Evolutionary conservation across 2,329 filamentous ascomycete genomes (phyloP).

Genomic region (Aspergillus eucalypticola): DNA sequence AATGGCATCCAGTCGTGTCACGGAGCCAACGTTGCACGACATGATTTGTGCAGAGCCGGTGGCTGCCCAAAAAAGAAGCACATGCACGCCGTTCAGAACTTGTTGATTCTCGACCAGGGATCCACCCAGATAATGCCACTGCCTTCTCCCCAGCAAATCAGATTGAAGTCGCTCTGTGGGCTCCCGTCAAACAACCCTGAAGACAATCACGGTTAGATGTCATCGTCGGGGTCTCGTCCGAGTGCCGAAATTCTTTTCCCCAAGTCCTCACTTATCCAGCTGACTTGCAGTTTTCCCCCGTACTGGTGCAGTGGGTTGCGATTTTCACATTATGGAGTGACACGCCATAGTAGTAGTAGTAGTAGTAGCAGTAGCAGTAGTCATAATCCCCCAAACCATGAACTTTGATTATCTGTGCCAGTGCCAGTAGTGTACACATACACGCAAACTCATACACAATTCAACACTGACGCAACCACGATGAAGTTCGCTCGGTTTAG

Average conservation of each 20-base stretch:
- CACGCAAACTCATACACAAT: constrained; percentile 18
- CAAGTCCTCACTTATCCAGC: too few relatives aligned
- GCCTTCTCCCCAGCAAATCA: constrained; percentile 20
- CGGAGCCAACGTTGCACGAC: constrained; percentile 24
- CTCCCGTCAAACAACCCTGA: constrained; percentile 15
- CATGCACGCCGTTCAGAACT: constrained; percentile 17
- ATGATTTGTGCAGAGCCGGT: constrained; percentile 25
- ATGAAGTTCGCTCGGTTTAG: constrained; percentile 11
- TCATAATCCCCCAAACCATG: background rate
- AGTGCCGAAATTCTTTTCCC: background rate
- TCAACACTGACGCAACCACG: constrained; percentile 21
- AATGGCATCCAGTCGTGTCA: constrained; percentile 17
- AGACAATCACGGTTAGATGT: constrained; percentile 19
- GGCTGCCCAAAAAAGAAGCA: constrained; percentile 27
- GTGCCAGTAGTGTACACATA: constrained; percentile 14
- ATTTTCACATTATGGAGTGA: background rate
- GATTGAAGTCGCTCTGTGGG: constrained; percentile 12
- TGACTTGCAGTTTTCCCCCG: constrained; percentile 4
- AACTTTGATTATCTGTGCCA: constrained; percentile 1
- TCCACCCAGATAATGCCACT: constrained; percentile 23
- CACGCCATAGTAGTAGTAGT: constrained; percentile 18
- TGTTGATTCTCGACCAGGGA: constrained; percentile 21
- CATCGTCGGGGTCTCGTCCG: constrained; percentile 11
- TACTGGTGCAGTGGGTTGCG: constrained; percentile 5
- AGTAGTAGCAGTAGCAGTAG: constrained; percentile 13